Evolutionary conservation across 495 filamentous ascomycete species (phyloP), one percentile per base, ranked within the genome.

Genomic region (Zalerion maritima): DNA sequence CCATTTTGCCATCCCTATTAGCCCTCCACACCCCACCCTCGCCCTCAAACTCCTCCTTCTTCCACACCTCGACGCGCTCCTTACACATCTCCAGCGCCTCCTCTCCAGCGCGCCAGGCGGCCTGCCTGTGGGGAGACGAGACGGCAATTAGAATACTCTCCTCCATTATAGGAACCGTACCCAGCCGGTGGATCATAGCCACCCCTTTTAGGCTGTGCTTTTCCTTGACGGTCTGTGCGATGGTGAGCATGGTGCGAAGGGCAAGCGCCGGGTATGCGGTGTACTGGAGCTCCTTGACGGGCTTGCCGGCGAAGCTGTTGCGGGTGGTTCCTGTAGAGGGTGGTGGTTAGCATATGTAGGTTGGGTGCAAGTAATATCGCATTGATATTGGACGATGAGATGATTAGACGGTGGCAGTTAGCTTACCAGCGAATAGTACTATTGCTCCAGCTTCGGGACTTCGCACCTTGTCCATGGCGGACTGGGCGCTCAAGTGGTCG

Each of bases 131-230:
- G 24, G 80, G 72, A 14, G 78, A 62, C 28, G 78, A 80, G 9
- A 96, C 81, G 6, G 83, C 82, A 49, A 97, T 83, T 35, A 87
- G 57, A 41, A 97, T 87, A 41, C 82, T 91, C 47, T 92, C 86
- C 52, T 96, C 86, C 4, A 72, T 74, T 21, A 97, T 72, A 2
- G 83, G 83, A 3, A 93, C 85, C 10, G 64, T 58, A 0, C 89
- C 89, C 5, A 97, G 62, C n/a, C 89, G 67, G 52, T 97, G 89
- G 25, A 78, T 61, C 46, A 96, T 81, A 22, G 73, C 69, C 28
- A 96, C 75, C 0, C 69, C 73, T 14, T 60, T 58, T 4, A 94
- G 61, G 1, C 42, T 48, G 46, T 92, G 70, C 37, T 69, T 72
- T 13, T 43, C 26, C 2, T 62, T 55, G 2, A 86, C 51, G 2